A percentile compares a stretch with the other conserved stretches of the same genome.
Conservation (phyloP, 768 basidiomycete species). For the Rhodotorula babjevae region DNA sequence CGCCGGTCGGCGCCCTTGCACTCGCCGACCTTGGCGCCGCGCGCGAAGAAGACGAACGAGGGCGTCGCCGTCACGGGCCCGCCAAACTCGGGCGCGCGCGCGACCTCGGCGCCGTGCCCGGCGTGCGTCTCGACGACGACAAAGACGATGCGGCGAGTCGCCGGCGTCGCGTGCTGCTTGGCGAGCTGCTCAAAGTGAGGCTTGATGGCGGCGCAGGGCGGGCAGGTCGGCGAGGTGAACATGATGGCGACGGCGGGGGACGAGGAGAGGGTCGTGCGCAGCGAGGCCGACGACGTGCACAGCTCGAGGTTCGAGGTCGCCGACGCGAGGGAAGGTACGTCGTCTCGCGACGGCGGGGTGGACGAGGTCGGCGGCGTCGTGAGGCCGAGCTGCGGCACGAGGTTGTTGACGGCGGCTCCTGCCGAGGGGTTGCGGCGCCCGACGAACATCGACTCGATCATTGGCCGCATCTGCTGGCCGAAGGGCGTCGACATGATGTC, state of each 20-base stretch:
- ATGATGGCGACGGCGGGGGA: slow-evolving; percentile 72
- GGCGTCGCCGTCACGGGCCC: slow-evolving; percentile 65
- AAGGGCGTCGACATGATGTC: slow-evolving; percentile 55
- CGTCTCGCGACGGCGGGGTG: not conserved
- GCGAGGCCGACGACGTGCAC: slow-evolving; percentile 68
- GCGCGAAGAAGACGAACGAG: slow-evolving; percentile 80
- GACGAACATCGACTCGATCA: slow-evolving; percentile 61
- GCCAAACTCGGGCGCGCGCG: slow-evolving; percentile 52
- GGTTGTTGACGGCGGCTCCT: slow-evolving; percentile 38
- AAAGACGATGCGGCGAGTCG: slow-evolving; percentile 61
- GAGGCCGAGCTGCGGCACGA: slow-evolving; percentile 3
- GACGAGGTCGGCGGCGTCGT: not conserved
- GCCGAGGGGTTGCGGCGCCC: slow-evolving; percentile 40
- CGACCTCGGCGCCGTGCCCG: slow-evolving; percentile 61
- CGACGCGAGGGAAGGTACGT: slow-evolving; percentile 47
- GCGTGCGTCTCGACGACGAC: slow-evolving; percentile 76
- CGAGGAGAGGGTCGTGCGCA: slow-evolving; percentile 60
- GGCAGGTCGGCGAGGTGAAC: slow-evolving; percentile 72
- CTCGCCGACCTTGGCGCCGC: slow-evolving; percentile 66
- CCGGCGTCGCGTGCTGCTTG: slow-evolving; percentile 37
- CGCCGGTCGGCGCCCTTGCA: slow-evolving; percentile 65
- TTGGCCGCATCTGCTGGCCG: slow-evolving; percentile 75
- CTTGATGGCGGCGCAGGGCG: slow-evolving; percentile 76
- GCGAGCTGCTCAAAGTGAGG: slow-evolving; percentile 77
- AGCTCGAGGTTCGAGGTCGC: slow-evolving; percentile 64